Conservation (phyloP, 1,139 yeast genomes). For the Blastobotrys malaysiensis region DNA sequence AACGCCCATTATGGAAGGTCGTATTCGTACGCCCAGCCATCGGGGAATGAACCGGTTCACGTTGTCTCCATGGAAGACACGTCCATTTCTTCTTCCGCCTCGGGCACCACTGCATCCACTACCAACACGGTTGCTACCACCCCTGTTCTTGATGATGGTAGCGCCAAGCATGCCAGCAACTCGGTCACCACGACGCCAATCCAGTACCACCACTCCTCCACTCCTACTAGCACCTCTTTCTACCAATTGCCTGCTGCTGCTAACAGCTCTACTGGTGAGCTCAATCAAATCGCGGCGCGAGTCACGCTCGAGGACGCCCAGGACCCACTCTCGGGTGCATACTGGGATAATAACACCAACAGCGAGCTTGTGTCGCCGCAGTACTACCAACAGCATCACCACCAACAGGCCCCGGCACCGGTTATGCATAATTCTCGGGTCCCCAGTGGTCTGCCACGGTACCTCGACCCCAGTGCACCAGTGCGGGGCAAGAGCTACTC, state of each 20-base stretch:
- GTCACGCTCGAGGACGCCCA: conserved; percentile 6
- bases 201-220: background rate
- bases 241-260: background rate
- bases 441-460: conserved; percentile 6
- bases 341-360: conserved; percentile 25
- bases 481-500: conserved; percentile 21
- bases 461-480: conserved; percentile 9
- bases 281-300: conserved; percentile 3
- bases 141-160: background rate
- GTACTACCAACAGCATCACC: conserved; percentile 12
- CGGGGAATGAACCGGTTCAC: background rate
- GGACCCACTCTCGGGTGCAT: conserved; percentile 15
- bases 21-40: conserved; percentile 1
- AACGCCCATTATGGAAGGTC: conserved; percentile 3
- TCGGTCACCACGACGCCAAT: background rate
- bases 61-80: background rate
- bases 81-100: background rate
- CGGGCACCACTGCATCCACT: background rate
- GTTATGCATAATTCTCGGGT: conserved; percentile 2
- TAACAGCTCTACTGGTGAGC: conserved; percentile 5
- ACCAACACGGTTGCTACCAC: background rate
- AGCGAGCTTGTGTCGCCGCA: conserved; percentile 23
- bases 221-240: background rate
- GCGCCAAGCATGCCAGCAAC: conserved; percentile 1
- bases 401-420: no score